Percentiles rank a stretch among this genome's conserved stretches.
These are phyloP conservation scores for Arthrobotrys sinensis DNA, from an alignment of 2,329 filamentous ascomycete genomes.

Conservation along the genomic window DNA sequence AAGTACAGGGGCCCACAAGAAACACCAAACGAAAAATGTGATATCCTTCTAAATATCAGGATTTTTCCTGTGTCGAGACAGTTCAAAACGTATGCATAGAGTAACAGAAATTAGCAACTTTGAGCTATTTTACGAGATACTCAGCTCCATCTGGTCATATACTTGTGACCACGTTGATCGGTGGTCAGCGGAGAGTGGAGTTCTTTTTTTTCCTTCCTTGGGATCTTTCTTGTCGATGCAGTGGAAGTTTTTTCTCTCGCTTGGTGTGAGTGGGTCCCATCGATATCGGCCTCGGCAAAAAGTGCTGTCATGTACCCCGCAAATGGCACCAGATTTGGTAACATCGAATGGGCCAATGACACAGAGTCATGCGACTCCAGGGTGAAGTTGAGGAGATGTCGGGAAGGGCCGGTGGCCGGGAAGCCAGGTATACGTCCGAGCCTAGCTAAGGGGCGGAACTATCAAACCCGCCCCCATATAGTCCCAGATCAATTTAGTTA, in stretches of 20 bases:
- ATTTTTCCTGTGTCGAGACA: constrained; percentile 8
- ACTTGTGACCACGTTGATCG: constrained; percentile 50
- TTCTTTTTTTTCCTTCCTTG: constrained; percentile 18
- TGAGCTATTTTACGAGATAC: constrained; percentile 53
- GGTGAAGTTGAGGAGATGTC: constrained; percentile 35
- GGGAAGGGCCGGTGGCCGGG: constrained; percentile 27
- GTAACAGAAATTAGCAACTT: constrained; percentile 60
- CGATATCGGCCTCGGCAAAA: constrained; percentile 54
- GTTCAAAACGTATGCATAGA: constrained; percentile 29
- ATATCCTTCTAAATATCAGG: constrained; percentile 35
- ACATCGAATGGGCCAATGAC: constrained; percentile 33
- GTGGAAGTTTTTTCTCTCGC: constrained; percentile 2
- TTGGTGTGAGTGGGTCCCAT: constrained; percentile 34
- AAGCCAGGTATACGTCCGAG: background rate
- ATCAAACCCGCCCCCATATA: background rate
- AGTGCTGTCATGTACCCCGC: constrained; percentile 60
- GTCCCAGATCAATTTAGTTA: constrained; percentile 2
- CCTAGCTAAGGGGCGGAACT: background rate
- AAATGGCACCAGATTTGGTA: constrained; percentile 56
- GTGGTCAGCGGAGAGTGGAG: constrained; percentile 61
- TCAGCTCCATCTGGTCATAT: constrained; percentile 13
- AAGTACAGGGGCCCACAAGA: constrained; percentile 21
- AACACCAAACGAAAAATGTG: constrained; percentile 37
- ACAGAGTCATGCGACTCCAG: constrained; percentile 49
- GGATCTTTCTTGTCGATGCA: constrained; percentile 3